Base-by-base conservation (phyloP, 805 yeast genomes). In the Yamadazyma ubonensis region DNA sequence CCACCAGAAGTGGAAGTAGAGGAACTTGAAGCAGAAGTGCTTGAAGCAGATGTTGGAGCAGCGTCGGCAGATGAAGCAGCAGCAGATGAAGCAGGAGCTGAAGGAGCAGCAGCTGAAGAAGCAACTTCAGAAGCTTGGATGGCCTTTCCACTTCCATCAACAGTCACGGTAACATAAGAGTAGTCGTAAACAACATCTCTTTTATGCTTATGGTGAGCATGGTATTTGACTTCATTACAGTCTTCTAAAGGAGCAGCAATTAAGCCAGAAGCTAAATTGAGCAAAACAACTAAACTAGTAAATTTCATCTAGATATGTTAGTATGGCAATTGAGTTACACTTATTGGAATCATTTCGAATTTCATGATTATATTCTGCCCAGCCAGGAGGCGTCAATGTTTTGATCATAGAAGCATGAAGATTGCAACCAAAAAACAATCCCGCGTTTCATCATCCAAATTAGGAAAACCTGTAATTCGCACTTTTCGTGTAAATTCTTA, bases 131-230 rank as follows among this genome's bases (percentile, higher is more conserved):
- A 45, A 22, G 34, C 47, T 32, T 58, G 58, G 18, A 61, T 50
- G 18, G 65, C 65, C 12, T 63, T 63, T 45, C 76, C 77, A 31
- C 60, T 44, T 29, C 66, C 70, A 46, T 71, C 67, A 40, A 70
- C 71, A 43, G 73, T 61, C 39, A 71, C 70, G 26, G 72, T 67
- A 38, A 67, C 68, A 46, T 65, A 61, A 41, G 62, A 62, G 48
- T 66, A 61, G 49, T 70, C 63, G 56, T 68, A 57, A 41, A 65
- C 83, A 47, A 72, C 74, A 33, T 76, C 81, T 67, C 79, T 74
- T 62, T 70, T 78, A 62, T 73, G 81, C 58, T 65, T 76, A 65
- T 74, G 82, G 67, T 81, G 84, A 43, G 71, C 71, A 65, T 80
- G 86, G 55, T 61, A 59, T 39, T 57, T 29, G 21, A 39, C 38